These are phyloP conservation scores for Yarrowia keelungensis DNA, from an alignment of 805 yeast species.

Conservation along the genomic window DNA sequence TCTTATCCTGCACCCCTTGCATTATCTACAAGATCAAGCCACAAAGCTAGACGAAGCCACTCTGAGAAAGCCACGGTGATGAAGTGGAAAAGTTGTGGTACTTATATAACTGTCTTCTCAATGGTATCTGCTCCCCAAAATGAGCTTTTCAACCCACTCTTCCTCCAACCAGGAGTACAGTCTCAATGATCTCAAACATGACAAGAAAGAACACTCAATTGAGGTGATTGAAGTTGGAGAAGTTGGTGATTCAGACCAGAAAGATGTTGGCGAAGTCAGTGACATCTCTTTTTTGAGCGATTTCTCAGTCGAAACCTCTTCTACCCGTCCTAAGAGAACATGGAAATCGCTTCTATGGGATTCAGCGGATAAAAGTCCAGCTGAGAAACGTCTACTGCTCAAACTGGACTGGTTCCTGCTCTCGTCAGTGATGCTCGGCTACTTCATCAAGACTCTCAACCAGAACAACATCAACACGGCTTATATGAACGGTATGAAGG, in stretches of 20 bases:
- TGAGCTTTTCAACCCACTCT: not conserved
- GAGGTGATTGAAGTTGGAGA: not conserved
- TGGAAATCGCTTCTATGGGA: conserved; percentile 43
- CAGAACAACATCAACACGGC: conserved; percentile 56
- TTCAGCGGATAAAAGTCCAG: conserved; percentile 51
- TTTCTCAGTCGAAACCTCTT: not conserved
- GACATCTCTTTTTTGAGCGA: not conserved
- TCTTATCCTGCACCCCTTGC: not conserved
- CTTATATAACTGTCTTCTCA: too few relatives aligned
- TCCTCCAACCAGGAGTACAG: not conserved
- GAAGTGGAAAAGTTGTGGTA: too few relatives aligned
- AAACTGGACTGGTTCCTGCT: conserved; percentile 54
- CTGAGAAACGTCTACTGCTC: conserved; percentile 50
- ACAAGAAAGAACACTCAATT: not conserved
- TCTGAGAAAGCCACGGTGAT: not conserved
- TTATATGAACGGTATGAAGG: conserved; percentile 58
- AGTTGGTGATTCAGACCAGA: not conserved
- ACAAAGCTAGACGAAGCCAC: not conserved
- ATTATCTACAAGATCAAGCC: conserved; percentile 1
- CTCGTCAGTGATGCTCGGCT: conserved; percentile 55
- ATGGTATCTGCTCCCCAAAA: not conserved
- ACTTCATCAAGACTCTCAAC: conserved; percentile 56
- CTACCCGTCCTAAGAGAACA: not conserved
- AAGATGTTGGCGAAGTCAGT: not conserved
- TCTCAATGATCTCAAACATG: not conserved